A percentile compares a stretch with the other conserved stretches of the same genome.
Evolutionary conservation across 306 rosid genomes (phyloP).

Genomic region (Ammopiptanthus mongolicus): DNA sequence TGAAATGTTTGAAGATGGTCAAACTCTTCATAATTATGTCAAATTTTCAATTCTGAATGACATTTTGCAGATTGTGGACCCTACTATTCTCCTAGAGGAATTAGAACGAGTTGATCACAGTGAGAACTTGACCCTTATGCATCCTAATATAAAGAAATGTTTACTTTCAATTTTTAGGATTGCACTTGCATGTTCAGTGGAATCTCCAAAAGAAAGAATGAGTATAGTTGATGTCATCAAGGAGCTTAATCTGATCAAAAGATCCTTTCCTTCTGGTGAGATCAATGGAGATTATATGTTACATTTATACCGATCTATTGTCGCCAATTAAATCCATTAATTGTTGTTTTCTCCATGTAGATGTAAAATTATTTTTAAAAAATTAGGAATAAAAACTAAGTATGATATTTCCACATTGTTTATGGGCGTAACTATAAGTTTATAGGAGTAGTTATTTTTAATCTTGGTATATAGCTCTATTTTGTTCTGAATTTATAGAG

Average conservation of each 20-base stretch:
- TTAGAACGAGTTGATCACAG: neutral
- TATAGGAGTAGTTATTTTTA: too few species aligned
- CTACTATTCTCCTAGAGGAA: neutral
- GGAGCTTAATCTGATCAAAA: neutral
- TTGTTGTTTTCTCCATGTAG: too few species aligned
- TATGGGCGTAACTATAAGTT: too few species aligned
- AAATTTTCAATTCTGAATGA: neutral
- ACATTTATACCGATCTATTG: too few species aligned
- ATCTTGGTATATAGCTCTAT: too few species aligned
- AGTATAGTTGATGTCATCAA: neutral
- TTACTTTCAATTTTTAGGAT: neutral
- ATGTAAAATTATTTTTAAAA: neutral
- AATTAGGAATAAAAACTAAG: too few species aligned
- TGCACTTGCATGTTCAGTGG: constrained; percentile 16
- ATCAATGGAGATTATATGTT: too few species aligned
- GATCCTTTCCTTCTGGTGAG: neutral
- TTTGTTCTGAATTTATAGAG: too few species aligned
- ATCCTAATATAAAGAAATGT: neutral
- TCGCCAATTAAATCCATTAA: neutral
- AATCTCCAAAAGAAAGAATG: constrained; percentile 10
- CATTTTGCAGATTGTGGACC: neutral
- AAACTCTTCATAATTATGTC: neutral
- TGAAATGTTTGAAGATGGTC: constrained; percentile 1
- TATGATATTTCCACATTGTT: too few species aligned
- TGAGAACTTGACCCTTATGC: neutral